Percentiles rank a stretch among this genome's conserved stretches.
phyloP scores from a whole-genome alignment of 208 protist genomes.

The Vickermania spadyakhi region DNA sequence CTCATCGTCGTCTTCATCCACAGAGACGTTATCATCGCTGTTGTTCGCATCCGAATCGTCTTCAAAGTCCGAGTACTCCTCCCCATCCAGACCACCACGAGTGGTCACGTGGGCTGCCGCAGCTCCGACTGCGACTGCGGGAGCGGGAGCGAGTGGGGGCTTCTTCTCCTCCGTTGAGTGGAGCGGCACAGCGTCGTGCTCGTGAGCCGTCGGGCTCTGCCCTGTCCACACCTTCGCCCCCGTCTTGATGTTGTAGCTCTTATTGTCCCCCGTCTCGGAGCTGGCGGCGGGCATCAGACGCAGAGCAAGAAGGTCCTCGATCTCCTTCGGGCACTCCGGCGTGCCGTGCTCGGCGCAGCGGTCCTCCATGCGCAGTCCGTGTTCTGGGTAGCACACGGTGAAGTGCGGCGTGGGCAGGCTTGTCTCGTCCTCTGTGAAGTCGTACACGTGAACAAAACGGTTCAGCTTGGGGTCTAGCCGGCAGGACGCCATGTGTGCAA shows the following conservation, averaged over 20 bases:
- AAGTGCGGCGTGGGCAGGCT: slow-evolving; percentile 64
- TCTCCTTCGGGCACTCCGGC: slow-evolving; percentile 65
- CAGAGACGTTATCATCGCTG: slow-evolving; percentile 46
- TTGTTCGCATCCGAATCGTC: slow-evolving; percentile 25
- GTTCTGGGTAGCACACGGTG: slow-evolving; percentile 58
- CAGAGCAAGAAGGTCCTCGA: slow-evolving; percentile 62
- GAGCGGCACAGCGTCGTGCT: background rate
- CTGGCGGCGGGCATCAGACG: slow-evolving; percentile 64
- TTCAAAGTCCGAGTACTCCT: slow-evolving; percentile 78
- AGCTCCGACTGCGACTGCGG: slow-evolving; percentile 1
- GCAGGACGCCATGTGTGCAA: slow-evolving; percentile 35
- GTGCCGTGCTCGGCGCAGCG: slow-evolving; percentile 46
- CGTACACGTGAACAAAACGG: slow-evolving; percentile 89
- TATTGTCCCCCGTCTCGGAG: slow-evolving; percentile 76
- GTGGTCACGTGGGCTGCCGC: slow-evolving; percentile 10
- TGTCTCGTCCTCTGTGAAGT: slow-evolving; percentile 74
- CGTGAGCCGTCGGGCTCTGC: background rate
- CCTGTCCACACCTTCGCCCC: slow-evolving; percentile 47
- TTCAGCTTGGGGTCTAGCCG: slow-evolving; percentile 62
- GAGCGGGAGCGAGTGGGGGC: slow-evolving; percentile 1
- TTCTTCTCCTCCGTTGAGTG: background rate
- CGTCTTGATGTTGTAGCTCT: slow-evolving; percentile 85
- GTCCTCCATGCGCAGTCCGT: slow-evolving; percentile 56
- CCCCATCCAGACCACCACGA: slow-evolving; percentile 22
- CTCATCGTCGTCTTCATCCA: slow-evolving; percentile 80